Percentiles rank a stretch among this genome's conserved stretches.
phyloP scores from a whole-genome alignment of 208 protist species.

The Trypanosoma cruzi region DNA sequence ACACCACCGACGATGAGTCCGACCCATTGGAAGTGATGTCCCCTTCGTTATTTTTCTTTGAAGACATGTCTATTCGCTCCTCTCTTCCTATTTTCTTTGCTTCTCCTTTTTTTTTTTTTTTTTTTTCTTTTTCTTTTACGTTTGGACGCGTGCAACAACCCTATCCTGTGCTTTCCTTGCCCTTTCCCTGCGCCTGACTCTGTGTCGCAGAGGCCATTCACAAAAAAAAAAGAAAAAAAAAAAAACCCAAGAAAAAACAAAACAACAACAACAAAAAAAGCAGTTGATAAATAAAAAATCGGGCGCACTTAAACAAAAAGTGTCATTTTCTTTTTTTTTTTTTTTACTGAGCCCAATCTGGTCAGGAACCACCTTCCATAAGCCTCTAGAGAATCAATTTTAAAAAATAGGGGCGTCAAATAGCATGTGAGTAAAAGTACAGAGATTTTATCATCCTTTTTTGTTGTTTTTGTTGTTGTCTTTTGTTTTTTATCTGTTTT shows the following conservation, averaged over 20 bases:
- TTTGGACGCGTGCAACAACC: not conserved
- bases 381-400: no score
- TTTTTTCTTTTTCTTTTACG: not conserved
- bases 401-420: no score
- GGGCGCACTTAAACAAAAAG: no score
- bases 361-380: no score
- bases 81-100: not conserved
- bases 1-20: conserved; percentile 33
- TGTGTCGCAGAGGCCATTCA: not conserved
- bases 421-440: not conserved
- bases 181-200: no score
- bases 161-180: not conserved
- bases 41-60: not conserved
- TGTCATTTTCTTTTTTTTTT: no score
- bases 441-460: not conserved
- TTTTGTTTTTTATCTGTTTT: conserved; percentile 16
- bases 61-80: not conserved
- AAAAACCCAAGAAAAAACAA: conserved; percentile 18
- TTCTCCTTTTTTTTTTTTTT: not conserved
- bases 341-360: no score
- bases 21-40: not conserved
- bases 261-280: not conserved
- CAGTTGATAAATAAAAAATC: no score
- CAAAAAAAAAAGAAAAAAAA: conserved; percentile 25
- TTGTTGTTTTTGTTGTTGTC: not conserved